Evolutionary conservation across 768 basidiomycete species (phyloP).

Genomic region (Kwoniella pini): DNA sequence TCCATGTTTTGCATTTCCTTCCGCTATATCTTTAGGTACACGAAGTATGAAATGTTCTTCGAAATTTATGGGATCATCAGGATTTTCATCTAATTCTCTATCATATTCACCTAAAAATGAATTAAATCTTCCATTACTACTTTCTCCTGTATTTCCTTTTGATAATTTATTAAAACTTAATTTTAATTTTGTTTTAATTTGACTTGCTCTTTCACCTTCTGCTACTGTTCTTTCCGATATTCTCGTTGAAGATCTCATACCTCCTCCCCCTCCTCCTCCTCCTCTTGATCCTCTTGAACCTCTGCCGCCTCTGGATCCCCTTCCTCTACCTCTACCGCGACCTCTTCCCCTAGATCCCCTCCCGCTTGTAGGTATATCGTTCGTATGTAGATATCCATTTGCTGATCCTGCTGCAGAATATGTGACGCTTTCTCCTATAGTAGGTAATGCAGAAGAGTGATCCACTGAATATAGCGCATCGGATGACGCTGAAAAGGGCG

Average conservation of each 20-base stretch:
- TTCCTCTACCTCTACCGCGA: slow-evolving; percentile 24
- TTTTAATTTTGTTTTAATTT: slow-evolving; percentile 28
- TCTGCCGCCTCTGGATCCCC: slow-evolving; percentile 22
- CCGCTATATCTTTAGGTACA: slow-evolving; percentile 70
- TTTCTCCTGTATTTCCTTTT: slow-evolving; percentile 19
- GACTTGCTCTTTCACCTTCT: slow-evolving; percentile 1
- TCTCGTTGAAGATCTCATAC: slow-evolving; percentile 20
- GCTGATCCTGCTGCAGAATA: background rate
- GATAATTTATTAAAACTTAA: slow-evolving; percentile 29
- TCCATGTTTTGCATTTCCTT: slow-evolving; percentile 34
- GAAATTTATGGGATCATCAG: slow-evolving; percentile 83
- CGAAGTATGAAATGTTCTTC: slow-evolving; percentile 96
- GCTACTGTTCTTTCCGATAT: slow-evolving; percentile 19
- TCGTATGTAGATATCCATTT: background rate
- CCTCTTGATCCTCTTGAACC: slow-evolving; percentile 25
- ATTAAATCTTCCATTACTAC: slow-evolving; percentile 60
- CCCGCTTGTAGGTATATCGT: background rate
- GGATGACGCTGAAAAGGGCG: background rate
- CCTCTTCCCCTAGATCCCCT: slow-evolving; percentile 32
- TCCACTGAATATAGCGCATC: background rate
- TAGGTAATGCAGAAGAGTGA: background rate
- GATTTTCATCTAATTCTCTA: slow-evolving; percentile 90
- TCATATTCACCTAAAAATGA: slow-evolving; percentile 90
- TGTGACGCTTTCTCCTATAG: background rate
- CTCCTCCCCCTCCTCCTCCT: slow-evolving; percentile 13